A percentile compares a stretch with the other conserved stretches of the same genome.
These are phyloP conservation scores for Globisporangium nunn DNA, from an alignment of 352 stramenopile genomes.

Conservation along the genomic window DNA sequence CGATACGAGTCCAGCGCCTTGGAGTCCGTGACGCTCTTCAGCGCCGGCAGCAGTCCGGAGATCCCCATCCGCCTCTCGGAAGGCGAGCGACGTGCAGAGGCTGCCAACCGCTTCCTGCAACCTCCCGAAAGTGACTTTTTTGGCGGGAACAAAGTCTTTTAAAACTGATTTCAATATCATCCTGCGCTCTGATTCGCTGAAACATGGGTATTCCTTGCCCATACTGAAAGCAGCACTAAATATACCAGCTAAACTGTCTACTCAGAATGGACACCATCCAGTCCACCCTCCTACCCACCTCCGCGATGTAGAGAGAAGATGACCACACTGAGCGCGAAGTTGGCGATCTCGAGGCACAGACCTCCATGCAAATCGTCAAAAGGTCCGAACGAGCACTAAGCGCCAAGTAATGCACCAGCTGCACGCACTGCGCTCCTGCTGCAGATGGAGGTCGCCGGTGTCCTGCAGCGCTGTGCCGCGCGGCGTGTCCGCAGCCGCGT, in stretches of 20 bases:
- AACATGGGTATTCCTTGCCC: too few relatives aligned
- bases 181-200: too few relatives aligned
- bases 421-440: not conserved
- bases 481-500: not conserved
- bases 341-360: conserved; percentile 44
- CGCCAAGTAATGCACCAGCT: too few relatives aligned
- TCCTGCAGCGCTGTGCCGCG: not conserved
- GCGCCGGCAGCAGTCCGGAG: conserved; percentile 48
- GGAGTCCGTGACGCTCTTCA: conserved; percentile 70
- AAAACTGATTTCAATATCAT: too few relatives aligned
- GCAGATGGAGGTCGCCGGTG: not conserved
- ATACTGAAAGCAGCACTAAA: too few relatives aligned
- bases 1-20: conserved; percentile 48
- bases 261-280: too few relatives aligned
- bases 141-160: too few relatives aligned
- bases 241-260: too few relatives aligned
- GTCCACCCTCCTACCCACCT: conserved; percentile 19
- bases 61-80: conserved; percentile 32
- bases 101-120: too few relatives aligned
- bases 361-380: conserved; percentile 8
- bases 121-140: too few relatives aligned
- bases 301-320: conserved; percentile 58
- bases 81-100: too few relatives aligned
- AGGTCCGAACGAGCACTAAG: too few relatives aligned
- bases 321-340: conserved; percentile 50